A percentile compares a stretch with the other conserved stretches of the same genome.
Evolutionary conservation across 2,329 filamentous ascomycete species (phyloP).

Genomic region (Penicillium sp.): DNA sequence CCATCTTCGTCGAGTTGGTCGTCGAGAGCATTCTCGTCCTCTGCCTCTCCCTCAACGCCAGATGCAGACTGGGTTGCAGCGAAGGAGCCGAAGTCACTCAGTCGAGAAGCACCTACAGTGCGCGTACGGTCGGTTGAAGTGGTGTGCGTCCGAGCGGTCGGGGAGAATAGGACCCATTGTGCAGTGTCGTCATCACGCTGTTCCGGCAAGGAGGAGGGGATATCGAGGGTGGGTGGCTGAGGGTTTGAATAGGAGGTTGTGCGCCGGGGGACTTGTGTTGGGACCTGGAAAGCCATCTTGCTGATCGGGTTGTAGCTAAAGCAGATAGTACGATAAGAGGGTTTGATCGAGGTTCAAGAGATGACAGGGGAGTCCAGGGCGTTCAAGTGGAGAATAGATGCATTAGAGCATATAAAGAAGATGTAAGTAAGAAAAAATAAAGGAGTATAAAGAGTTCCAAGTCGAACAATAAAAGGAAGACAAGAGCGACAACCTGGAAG

Average conservation of each 20-base stretch:
- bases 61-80: constrained; percentile 60
- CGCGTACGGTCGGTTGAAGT: constrained; percentile 62
- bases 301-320: not conserved
- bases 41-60: constrained; percentile 30
- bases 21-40: constrained; percentile 54
- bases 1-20: constrained; percentile 53
- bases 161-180: constrained; percentile 96
- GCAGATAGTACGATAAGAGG: constrained; percentile 6
- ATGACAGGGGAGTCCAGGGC: not conserved
- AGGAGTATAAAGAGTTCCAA: not conserved
- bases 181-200: constrained; percentile 67
- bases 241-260: constrained; percentile 32
- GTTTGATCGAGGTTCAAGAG: not conserved
- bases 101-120: constrained; percentile 67
- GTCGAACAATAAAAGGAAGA: not conserved
- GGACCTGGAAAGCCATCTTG: constrained; percentile 38
- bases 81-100: constrained; percentile 78
- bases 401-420: not conserved
- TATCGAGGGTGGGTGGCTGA: constrained; percentile 27
- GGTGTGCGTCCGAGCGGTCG: constrained; percentile 67
- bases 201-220: constrained; percentile 28
- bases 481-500: not conserved
- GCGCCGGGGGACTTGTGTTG: constrained; percentile 34
- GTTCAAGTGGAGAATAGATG: not conserved
- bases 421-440: not conserved